phyloP scores from a whole-genome alignment of 805 yeast genomes.

The Nadsonia fulvescens region DNA sequence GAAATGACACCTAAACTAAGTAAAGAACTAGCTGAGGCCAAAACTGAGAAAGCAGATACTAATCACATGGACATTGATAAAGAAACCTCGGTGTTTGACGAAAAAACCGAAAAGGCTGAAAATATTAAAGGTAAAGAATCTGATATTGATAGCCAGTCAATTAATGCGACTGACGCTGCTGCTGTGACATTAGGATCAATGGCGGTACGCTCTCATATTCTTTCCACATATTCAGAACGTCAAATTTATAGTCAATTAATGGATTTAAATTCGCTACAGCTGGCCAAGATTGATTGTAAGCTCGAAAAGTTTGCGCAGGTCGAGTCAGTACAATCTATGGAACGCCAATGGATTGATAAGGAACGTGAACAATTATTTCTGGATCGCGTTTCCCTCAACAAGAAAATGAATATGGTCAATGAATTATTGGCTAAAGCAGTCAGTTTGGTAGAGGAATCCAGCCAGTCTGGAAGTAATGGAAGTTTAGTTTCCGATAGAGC shows the following conservation, averaged over 20 bases:
- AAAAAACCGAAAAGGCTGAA: slow-evolving; percentile 5
- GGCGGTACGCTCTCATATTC: slow-evolving; percentile 64
- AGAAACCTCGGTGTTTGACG: slow-evolving; percentile 7
- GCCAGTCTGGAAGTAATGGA: too few species aligned
- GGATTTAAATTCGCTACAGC: slow-evolving; percentile 49
- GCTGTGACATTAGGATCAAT: slow-evolving; percentile 54
- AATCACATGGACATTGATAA: slow-evolving; percentile 5
- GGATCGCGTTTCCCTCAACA: slow-evolving; percentile 54
- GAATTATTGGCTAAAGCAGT: slow-evolving; percentile 32
- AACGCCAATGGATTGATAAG: slow-evolving; percentile 24
- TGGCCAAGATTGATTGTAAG: slow-evolving; percentile 59
- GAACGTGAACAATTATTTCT: slow-evolving; percentile 30
- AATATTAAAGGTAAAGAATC: slow-evolving; percentile 5
- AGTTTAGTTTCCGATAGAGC: too few species aligned
- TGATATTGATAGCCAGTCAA: too few species aligned
- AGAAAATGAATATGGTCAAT: slow-evolving; percentile 37
- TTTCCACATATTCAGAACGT: slow-evolving; percentile 66
- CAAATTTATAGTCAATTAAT: slow-evolving; percentile 40
- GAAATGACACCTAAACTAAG: too few species aligned
- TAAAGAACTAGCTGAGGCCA: slow-evolving; percentile 3
- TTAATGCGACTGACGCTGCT: slow-evolving; percentile 37
- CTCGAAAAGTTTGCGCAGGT: slow-evolving; percentile 44
- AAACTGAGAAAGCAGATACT: slow-evolving; percentile 4
- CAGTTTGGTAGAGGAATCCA: too few species aligned
- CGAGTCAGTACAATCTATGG: slow-evolving; percentile 34